Percentiles rank a stretch among this genome's conserved stretches.
These are phyloP conservation scores for Didymella lethalis DNA, from an alignment of 2,329 filamentous ascomycete species.

Conservation along the genomic window DNA sequence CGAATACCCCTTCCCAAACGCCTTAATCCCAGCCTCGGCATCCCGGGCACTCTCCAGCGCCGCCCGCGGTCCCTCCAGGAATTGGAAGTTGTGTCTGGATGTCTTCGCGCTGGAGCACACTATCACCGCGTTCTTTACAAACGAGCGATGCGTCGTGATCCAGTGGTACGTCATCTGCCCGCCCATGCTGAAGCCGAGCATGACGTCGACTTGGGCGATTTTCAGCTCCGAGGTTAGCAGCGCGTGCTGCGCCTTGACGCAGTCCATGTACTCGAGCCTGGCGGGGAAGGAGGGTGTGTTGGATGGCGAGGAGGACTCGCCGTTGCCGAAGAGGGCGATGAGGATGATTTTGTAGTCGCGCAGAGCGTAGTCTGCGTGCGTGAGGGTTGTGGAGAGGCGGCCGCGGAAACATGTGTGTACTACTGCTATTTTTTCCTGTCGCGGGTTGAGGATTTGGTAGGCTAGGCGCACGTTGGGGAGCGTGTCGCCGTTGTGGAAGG, in stretches of 20 bases:
- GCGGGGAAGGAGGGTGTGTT: constrained; percentile 58
- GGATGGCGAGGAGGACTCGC: constrained; percentile 63
- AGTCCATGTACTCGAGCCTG: constrained; percentile 58
- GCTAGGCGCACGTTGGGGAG: constrained; percentile 28
- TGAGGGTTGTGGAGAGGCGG: constrained; percentile 59
- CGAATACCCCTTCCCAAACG: constrained; percentile 50
- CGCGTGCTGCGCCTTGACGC: constrained; percentile 59
- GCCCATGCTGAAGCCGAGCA: constrained; percentile 66
- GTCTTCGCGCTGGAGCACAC: constrained; percentile 62
- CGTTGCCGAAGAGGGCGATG: constrained; percentile 61
- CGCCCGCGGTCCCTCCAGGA: constrained; percentile 62
- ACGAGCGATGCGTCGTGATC: constrained; percentile 59
- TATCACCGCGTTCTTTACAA: constrained; percentile 53
- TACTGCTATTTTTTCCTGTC: constrained; percentile 44
- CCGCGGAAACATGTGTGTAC: constrained; percentile 66
- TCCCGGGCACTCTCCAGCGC: constrained; percentile 56
- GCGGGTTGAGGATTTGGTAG: constrained; percentile 37
- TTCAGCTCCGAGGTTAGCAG: constrained; percentile 54
- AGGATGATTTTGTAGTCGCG: constrained; percentile 61
- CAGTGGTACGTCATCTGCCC: constrained; percentile 64
- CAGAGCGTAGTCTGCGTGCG: constrained; percentile 55
- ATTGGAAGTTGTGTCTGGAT: constrained; percentile 62
- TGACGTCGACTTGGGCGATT: constrained; percentile 55
- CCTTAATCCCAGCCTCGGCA: constrained; percentile 48
- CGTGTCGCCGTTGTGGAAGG: constrained; percentile 28